Conservation (phyloP, 352 stramenopile species). For the Globisporangium cylindrosporum region DNA sequence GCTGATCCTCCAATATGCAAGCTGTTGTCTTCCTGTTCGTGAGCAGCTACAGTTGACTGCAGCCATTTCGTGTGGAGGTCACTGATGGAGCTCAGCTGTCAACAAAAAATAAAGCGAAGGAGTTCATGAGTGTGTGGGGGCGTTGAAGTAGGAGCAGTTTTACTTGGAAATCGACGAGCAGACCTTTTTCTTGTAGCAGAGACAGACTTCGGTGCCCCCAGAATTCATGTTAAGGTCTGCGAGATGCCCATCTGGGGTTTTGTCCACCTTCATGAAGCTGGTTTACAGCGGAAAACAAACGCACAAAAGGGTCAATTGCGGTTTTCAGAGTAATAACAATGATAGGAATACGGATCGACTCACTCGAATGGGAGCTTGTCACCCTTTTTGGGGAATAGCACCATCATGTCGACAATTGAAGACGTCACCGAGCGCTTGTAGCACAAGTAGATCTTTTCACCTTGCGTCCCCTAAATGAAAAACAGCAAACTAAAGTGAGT, state of each 20-base stretch:
- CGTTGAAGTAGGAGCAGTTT: neutral
- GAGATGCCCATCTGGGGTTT: slow-evolving; percentile 56
- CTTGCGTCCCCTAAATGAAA: slow-evolving; percentile 60
- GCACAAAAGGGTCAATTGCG: neutral
- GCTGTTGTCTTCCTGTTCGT: neutral
- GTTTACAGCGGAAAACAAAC: neutral
- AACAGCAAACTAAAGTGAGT: neutral
- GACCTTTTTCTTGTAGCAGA: slow-evolving; percentile 85
- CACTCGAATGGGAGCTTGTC: slow-evolving; percentile 82
- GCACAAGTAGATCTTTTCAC: slow-evolving; percentile 79
- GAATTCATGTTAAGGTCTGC: slow-evolving; percentile 76
- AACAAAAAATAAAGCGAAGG: neutral
- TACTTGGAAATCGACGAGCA: slow-evolving; percentile 3
- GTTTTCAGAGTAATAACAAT: neutral
- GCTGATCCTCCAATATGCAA: neutral
- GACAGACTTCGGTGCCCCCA: slow-evolving; percentile 66
- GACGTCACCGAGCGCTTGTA: slow-evolving; percentile 65
- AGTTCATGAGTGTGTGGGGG: neutral
- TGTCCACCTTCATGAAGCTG: slow-evolving; percentile 80
- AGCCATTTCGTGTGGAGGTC: slow-evolving; percentile 46
- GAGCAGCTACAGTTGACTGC: slow-evolving; percentile 18
- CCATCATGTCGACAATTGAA: slow-evolving; percentile 59
- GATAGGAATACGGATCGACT: neutral
- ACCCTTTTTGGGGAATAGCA: slow-evolving; percentile 82
- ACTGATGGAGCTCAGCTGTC: slow-evolving; percentile 32